phyloP scores from a whole-genome alignment of 2,329 filamentous ascomycete genomes.

The Lomentospora prolificans region DNA sequence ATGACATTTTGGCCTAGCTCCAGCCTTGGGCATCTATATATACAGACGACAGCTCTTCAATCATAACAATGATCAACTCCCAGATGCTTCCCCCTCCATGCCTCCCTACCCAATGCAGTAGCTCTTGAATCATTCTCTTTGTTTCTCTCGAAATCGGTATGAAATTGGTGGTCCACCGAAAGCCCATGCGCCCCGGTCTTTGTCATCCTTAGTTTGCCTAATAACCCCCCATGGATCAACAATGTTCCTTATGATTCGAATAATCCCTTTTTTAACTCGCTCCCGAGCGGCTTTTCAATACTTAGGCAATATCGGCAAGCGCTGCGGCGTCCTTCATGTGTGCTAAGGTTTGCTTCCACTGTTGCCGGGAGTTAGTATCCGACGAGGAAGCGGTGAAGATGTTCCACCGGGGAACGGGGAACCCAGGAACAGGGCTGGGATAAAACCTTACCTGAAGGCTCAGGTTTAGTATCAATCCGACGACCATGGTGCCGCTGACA shows the following conservation, averaged over 20 bases:
- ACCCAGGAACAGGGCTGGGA: too few relatives aligned
- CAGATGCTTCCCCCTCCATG: background rate
- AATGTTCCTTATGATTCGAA: background rate
- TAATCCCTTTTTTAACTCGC: background rate
- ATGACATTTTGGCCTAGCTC: background rate
- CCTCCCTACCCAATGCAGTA: background rate
- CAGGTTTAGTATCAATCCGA: constrained; percentile 80
- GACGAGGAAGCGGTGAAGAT: background rate
- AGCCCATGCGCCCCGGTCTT: background rate
- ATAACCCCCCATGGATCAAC: background rate
- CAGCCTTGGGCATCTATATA: background rate
- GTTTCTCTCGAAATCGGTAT: background rate
- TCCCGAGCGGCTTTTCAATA: background rate
- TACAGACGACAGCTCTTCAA: background rate
- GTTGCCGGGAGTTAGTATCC: background rate
- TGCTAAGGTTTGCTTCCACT: constrained; percentile 1
- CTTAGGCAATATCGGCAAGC: background rate
- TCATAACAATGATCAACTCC: constrained; percentile 1
- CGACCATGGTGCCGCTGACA: constrained; percentile 67
- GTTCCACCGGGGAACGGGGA: too few relatives aligned
- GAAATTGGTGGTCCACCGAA: background rate
- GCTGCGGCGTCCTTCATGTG: background rate
- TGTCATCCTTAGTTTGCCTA: background rate
- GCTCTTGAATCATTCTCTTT: background rate
- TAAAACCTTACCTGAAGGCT: constrained; percentile 63